Evolutionary conservation across 192 early-diverging fungal genomes (phyloP).

Genomic region (Coemansia sp.): DNA sequence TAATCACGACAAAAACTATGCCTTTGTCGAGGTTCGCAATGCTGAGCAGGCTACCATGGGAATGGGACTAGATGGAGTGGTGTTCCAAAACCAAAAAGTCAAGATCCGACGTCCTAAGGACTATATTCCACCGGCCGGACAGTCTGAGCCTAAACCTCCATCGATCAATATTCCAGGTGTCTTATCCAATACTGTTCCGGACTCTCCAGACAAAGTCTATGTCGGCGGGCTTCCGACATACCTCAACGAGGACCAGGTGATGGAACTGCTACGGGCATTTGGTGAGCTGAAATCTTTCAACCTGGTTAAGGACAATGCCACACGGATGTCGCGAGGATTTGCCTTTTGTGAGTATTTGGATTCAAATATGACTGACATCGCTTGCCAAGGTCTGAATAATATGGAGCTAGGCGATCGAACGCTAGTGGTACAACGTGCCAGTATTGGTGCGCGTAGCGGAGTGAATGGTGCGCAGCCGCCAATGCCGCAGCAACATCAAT

Average conservation of each 20-base stretch:
- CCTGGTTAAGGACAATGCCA: constrained; percentile 80
- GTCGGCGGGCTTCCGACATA: constrained; percentile 89
- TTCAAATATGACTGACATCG: constrained; percentile 84
- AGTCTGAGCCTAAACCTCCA: constrained; percentile 61
- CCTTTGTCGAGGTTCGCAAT: constrained; percentile 92
- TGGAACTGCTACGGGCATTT: constrained; percentile 91
- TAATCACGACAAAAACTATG: constrained; percentile 93
- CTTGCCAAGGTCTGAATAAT: constrained; percentile 91
- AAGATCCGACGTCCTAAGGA: constrained; percentile 96
- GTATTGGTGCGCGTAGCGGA: constrained; percentile 67
- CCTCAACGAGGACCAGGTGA: constrained; percentile 89
- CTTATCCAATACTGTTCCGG: constrained; percentile 87
- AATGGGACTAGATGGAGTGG: constrained; percentile 91
- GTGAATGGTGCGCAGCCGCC: constrained; percentile 22
- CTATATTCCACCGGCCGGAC: constrained; percentile 63
- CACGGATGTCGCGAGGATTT: constrained; percentile 81
- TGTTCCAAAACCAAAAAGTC: constrained; percentile 76
- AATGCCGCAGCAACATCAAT: constrained; percentile 11
- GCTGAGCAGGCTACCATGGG: constrained; percentile 87
- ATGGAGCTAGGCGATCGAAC: constrained; percentile 94
- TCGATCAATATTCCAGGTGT: constrained; percentile 70
- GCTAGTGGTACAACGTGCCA: constrained; percentile 92
- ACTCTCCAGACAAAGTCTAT: constrained; percentile 91
- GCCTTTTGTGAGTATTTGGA: constrained; percentile 97
- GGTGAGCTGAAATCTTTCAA: constrained; percentile 91